phyloP scores from a whole-genome alignment of 345 rosid species.

The Alliaria petiolata region DNA sequence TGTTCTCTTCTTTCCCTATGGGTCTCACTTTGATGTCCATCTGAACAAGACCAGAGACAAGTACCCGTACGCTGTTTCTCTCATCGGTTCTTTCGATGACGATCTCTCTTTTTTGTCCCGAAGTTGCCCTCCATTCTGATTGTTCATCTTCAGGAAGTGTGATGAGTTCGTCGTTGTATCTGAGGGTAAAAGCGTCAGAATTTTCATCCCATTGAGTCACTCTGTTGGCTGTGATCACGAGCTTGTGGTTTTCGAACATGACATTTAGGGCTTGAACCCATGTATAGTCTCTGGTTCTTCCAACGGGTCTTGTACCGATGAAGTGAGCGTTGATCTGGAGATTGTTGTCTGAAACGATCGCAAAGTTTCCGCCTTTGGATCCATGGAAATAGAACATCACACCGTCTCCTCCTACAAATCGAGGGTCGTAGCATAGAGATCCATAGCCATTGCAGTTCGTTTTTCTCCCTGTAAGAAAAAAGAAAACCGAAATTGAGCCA shows the following conservation, averaged over 20 bases:
- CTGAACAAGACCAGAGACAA: slow-evolving; percentile 49
- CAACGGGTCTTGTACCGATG: slow-evolving; percentile 76
- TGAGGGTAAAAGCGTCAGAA: slow-evolving; percentile 50
- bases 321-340: slow-evolving; percentile 87
- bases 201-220: slow-evolving; percentile 55
- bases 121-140: slow-evolving; percentile 50
- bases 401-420: slow-evolving; percentile 85
- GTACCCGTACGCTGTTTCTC: slow-evolving; percentile 45
- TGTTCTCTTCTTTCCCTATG: slow-evolving; percentile 59
- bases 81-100: slow-evolving; percentile 63
- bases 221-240: slow-evolving; percentile 56
- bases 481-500: not conserved
- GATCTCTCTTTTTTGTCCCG: slow-evolving; percentile 41
- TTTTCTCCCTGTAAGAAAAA: slow-evolving; percentile 53
- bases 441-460: slow-evolving; percentile 76
- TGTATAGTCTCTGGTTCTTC: slow-evolving; percentile 79
- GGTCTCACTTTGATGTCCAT: slow-evolving; percentile 55
- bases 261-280: slow-evolving; percentile 84
- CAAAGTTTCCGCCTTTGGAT: slow-evolving; percentile 77
- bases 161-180: slow-evolving; percentile 50
- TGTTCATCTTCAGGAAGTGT: slow-evolving; percentile 59
- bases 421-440: slow-evolving; percentile 78
- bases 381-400: slow-evolving; percentile 94
- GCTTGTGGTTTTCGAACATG: slow-evolving; percentile 66
- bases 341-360: slow-evolving; percentile 65